Conservation (phyloP, 768 basidiomycete species). For the Kwoniella bestiolae region DNA sequence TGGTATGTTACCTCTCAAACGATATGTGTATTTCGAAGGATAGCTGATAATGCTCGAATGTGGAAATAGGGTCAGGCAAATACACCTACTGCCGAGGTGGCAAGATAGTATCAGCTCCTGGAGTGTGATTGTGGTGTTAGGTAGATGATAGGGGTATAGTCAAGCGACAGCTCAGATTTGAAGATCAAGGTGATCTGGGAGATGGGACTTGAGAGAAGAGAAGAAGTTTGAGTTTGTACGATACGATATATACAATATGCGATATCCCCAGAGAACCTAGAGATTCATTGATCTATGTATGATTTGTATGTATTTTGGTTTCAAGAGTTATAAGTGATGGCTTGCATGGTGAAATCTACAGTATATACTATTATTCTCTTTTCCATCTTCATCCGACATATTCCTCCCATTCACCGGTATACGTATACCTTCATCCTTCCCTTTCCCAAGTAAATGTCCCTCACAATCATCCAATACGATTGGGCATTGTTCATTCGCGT, state of each 20-base stretch:
- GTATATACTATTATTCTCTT: no score
- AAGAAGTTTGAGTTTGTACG: neutral
- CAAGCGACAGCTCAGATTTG: no score
- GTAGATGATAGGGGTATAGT: neutral
- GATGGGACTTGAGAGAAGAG: neutral
- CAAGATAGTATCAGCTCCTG: constrained; percentile 33
- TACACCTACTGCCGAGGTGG: constrained; percentile 34
- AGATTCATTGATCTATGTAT: neutral
- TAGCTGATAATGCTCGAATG: constrained; percentile 1
- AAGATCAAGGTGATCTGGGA: neutral
- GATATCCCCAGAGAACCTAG: neutral
- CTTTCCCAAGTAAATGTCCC: no score
- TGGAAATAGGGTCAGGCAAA: neutral
- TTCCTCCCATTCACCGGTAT: no score
- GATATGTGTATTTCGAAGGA: neutral
- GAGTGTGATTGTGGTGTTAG: neutral
- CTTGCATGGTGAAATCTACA: no score
- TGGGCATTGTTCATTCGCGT: no score
- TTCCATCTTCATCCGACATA: no score
- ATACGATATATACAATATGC: no score
- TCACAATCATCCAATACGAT: no score
- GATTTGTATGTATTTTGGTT: neutral
- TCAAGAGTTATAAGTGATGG: no score
- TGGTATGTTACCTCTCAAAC: constrained; percentile 6
- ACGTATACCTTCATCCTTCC: no score